These are phyloP conservation scores for Ambrosiella xylebori DNA, from an alignment of 2,329 filamentous ascomycete genomes.

Conservation along the genomic window DNA sequence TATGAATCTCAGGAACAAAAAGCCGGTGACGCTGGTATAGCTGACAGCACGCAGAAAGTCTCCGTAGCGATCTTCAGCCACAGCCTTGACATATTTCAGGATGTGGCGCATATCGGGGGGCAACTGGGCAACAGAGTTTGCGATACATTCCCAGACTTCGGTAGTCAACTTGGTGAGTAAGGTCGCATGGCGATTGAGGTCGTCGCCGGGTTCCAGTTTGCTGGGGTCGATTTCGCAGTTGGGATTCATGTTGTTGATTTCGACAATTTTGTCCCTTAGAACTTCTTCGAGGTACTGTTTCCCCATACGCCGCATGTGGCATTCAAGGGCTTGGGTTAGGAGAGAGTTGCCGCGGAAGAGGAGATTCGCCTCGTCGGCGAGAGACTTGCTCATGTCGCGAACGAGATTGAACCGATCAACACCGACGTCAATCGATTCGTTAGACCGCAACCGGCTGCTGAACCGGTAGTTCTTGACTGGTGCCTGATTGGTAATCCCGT, in stretches of 20 bases:
- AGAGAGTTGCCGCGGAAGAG: slow-evolving; percentile 91
- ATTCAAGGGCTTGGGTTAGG: slow-evolving; percentile 81
- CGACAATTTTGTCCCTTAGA: slow-evolving; percentile 65
- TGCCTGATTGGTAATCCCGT: slow-evolving; percentile 71
- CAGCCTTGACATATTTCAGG: slow-evolving; percentile 78
- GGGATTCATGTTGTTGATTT: slow-evolving; percentile 79
- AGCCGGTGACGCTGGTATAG: slow-evolving; percentile 89
- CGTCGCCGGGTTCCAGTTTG: slow-evolving; percentile 46
- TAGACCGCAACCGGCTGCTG: slow-evolving; percentile 51
- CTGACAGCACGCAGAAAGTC: slow-evolving; percentile 78
- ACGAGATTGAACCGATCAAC: slow-evolving; percentile 56
- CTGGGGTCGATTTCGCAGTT: slow-evolving; percentile 94
- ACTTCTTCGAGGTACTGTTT: slow-evolving; percentile 85
- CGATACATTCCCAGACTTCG: slow-evolving; percentile 72
- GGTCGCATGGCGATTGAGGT: slow-evolving; percentile 70
- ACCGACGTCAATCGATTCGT: slow-evolving; percentile 44
- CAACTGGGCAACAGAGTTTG: slow-evolving; percentile 53
- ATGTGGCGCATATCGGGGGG: slow-evolving; percentile 70
- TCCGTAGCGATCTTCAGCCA: slow-evolving; percentile 86
- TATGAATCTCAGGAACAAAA: slow-evolving; percentile 86
- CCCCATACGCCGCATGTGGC: slow-evolving; percentile 86
- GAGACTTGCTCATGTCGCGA: slow-evolving; percentile 60
- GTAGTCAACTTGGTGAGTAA: slow-evolving; percentile 60
- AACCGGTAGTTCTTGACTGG: slow-evolving; percentile 58
- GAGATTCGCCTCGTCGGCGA: slow-evolving; percentile 78